A percentile compares a stretch with the other conserved stretches of the same genome.
phyloP scores from a whole-genome alignment of 352 stramenopile species.

The Stramenopiles sp. region DNA sequence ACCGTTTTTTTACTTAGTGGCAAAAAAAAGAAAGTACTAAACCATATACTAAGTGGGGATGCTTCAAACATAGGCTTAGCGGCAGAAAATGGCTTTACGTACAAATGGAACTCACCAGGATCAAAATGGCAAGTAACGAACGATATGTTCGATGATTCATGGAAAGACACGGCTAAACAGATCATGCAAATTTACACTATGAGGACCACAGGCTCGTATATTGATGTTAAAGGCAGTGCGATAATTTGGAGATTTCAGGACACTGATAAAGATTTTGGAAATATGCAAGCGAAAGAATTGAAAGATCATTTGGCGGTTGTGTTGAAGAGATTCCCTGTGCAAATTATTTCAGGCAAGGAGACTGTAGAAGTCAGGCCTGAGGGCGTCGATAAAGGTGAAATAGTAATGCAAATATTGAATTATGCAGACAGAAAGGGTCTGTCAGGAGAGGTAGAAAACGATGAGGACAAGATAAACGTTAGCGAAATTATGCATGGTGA shows the following conservation, averaged over 20 bases:
- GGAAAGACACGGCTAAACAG: slow-evolving; percentile 82
- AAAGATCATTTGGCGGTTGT: slow-evolving; percentile 89
- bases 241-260: slow-evolving; percentile 97
- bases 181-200: slow-evolving; percentile 98
- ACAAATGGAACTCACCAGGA: slow-evolving; percentile 60
- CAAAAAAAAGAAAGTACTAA: slow-evolving; percentile 76
- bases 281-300: slow-evolving; percentile 90
- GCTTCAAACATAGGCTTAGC: slow-evolving; percentile 72
- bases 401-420: slow-evolving; percentile 79
- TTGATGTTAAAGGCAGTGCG: slow-evolving; percentile 94
- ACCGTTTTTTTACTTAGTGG: slow-evolving; percentile 96
- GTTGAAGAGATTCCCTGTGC: slow-evolving; percentile 79
- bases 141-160: slow-evolving; percentile 72
- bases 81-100: slow-evolving; percentile 95
- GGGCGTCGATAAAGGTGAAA: slow-evolving; percentile 93
- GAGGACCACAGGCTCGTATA: slow-evolving; percentile 94
- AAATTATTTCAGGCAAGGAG: slow-evolving; percentile 63
- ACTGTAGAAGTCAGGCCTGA: slow-evolving; percentile 87
- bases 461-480: neutral
- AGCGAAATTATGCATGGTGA: neutral
- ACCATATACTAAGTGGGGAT: slow-evolving; percentile 74
- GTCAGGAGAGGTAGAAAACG: slow-evolving; percentile 8
- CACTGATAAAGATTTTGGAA: slow-evolving; percentile 94
- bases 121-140: slow-evolving; percentile 20
- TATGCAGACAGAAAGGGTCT: neutral